phyloP scores from a whole-genome alignment of 176 grass and related monocot species.

The Phoenix dactylifera region DNA sequence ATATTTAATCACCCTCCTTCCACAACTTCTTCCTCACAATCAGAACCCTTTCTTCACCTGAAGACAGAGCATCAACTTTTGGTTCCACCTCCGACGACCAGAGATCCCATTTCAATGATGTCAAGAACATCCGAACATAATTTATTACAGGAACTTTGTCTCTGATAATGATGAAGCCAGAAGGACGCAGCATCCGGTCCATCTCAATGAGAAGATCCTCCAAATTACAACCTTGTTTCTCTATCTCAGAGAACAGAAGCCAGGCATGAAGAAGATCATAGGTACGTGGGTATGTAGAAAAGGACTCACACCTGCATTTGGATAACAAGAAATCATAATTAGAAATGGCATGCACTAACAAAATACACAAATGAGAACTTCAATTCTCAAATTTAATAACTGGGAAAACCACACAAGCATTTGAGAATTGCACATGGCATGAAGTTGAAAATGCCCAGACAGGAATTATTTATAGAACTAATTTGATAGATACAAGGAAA shows the following conservation, averaged over 20 bases:
- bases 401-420: too few relatives aligned
- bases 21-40: conserved; percentile 65
- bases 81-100: conserved; percentile 55
- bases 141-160: conserved; percentile 37
- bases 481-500: too few relatives aligned
- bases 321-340: background rate
- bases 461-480: too few relatives aligned
- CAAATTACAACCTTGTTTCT: conserved; percentile 50
- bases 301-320: conserved; percentile 64
- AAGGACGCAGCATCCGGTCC: conserved; percentile 59
- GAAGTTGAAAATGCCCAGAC: too few relatives aligned
- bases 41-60: conserved; percentile 40
- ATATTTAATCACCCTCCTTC: background rate
- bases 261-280: conserved; percentile 65
- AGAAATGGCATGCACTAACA: background rate
- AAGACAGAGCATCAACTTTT: conserved; percentile 39
- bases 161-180: conserved; percentile 53
- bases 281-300: conserved; percentile 65
- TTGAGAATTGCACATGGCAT: too few relatives aligned
- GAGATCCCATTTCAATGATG: conserved; percentile 47
- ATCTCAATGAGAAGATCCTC: conserved; percentile 82
- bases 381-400: too few relatives aligned
- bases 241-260: conserved; percentile 47
- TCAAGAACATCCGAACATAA: conserved; percentile 51
- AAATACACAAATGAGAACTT: too few relatives aligned